phyloP scores from a whole-genome alignment of 148 eudicot species.

The Nepenthes gracilis region DNA sequence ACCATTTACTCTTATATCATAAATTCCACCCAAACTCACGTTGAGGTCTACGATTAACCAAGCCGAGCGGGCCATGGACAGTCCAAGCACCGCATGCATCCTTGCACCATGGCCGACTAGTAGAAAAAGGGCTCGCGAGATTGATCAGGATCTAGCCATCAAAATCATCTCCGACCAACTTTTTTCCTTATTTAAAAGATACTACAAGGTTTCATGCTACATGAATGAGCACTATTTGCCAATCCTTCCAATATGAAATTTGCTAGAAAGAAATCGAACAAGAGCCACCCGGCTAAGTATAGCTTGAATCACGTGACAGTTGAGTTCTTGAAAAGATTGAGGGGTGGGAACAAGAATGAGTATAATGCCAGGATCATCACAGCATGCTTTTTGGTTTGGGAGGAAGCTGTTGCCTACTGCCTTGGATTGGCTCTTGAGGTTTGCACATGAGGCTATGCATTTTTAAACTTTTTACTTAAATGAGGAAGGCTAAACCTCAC shows the following conservation, averaged over 20 bases:
- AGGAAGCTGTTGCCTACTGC: too few species aligned
- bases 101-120: neutral
- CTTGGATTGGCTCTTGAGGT: too few species aligned
- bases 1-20: conserved; percentile 13
- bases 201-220: conserved; percentile 2
- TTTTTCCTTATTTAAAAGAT: neutral
- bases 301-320: too few species aligned
- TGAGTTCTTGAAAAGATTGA: too few species aligned
- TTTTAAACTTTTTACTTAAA: too few species aligned
- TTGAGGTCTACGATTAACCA: conserved; percentile 11
- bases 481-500: too few species aligned
- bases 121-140: conserved; percentile 12
- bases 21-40: conserved; percentile 9
- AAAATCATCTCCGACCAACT: neutral
- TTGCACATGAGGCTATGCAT: too few species aligned
- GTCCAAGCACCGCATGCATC: conserved; percentile 9
- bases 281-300: too few species aligned
- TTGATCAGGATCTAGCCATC: neutral
- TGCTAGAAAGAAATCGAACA: too few species aligned
- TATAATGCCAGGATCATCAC: too few species aligned
- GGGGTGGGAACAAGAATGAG: too few species aligned
- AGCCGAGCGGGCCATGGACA: conserved; percentile 7
- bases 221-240: conserved; percentile 9
- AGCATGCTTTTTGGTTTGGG: too few species aligned
- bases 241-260: neutral